phyloP scores from a whole-genome alignment of 1,139 yeast genomes.

The Fermentozyma sake region DNA sequence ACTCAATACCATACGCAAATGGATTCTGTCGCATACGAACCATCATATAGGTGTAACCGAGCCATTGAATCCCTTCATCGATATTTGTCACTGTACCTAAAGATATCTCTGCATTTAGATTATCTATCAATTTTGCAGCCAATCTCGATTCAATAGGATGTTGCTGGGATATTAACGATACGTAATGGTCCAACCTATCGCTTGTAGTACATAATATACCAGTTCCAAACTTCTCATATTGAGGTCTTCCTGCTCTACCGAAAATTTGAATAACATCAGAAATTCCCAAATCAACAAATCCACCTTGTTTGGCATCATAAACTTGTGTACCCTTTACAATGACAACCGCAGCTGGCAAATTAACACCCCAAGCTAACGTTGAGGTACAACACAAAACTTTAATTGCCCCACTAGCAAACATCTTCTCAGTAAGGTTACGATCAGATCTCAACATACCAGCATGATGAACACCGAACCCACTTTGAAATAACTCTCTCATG shows the following conservation, averaged over 20 bases:
- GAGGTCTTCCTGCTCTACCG: conserved; percentile 99
- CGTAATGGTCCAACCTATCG: conserved; percentile 81
- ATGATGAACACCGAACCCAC: conserved; percentile 92
- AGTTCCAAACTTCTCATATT: conserved; percentile 86
- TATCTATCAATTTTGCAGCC: conserved; percentile 76
- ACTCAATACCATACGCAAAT: conserved; percentile 85
- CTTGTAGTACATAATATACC: conserved; percentile 85
- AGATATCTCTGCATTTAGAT: conserved; percentile 92
- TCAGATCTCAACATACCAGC: conserved; percentile 96
- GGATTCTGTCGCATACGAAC: conserved; percentile 96
- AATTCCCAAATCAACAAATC: conserved; percentile 87
- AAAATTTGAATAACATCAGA: conserved; percentile 96
- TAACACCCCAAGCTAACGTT: conserved; percentile 99
- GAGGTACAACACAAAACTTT: conserved; percentile 95
- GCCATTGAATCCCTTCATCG: conserved; percentile 94
- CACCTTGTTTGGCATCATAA: conserved; percentile 93
- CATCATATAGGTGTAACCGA: conserved; percentile 91
- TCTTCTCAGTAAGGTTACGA: conserved; percentile 81
- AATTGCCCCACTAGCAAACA: conserved; percentile 82
- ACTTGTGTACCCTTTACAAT: conserved; percentile 95
- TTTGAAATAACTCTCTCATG: conserved; percentile 69
- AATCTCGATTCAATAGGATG: conserved; percentile 93
- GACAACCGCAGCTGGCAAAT: conserved; percentile 96
- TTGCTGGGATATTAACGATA: conserved; percentile 84
- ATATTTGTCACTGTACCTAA: conserved; percentile 92